Conservation (phyloP, 2,329 filamentous ascomycete species). For the Spiromastix sp. region DNA sequence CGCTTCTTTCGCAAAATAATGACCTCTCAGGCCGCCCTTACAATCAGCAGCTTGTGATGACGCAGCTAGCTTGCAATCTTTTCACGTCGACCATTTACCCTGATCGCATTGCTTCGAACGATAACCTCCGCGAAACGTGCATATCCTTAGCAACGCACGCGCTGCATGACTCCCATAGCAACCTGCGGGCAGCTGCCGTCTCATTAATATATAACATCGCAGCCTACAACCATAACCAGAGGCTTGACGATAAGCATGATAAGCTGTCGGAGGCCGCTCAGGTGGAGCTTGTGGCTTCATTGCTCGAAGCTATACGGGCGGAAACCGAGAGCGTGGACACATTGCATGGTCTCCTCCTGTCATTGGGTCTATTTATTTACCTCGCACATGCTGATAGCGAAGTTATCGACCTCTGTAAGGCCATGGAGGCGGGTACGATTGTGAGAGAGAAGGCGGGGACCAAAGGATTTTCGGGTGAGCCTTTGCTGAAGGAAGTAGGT, state of each 20-base stretch:
- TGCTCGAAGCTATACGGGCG: constrained; percentile 60
- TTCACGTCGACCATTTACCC: constrained; percentile 67
- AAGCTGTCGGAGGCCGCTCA: constrained; percentile 59
- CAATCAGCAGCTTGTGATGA: constrained; percentile 67
- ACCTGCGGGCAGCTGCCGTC: constrained; percentile 69
- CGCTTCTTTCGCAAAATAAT: constrained; percentile 47
- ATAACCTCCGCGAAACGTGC: constrained; percentile 45
- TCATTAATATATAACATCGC: constrained; percentile 78
- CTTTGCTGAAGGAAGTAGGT: constrained; percentile 44
- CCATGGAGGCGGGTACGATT: constrained; percentile 61
- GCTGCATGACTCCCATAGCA: constrained; percentile 68
- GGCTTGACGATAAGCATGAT: constrained; percentile 47
- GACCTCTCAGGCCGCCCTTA: constrained; percentile 57
- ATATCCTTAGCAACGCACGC: constrained; percentile 63
- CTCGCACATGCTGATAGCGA: constrained; percentile 60
- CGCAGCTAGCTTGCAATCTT: constrained; percentile 77
- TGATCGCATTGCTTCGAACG: constrained; percentile 48
- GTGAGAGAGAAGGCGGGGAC: constrained; percentile 46
- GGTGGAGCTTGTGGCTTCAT: constrained; percentile 69
- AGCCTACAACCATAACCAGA: constrained; percentile 55
- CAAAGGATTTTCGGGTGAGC: constrained; percentile 46
- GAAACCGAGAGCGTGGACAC: constrained; percentile 53
- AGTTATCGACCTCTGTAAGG: constrained; percentile 66
- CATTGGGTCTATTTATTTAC: constrained; percentile 67
- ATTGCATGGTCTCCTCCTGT: constrained; percentile 64